These are phyloP conservation scores for Boletus mariae DNA, from an alignment of 1,284 basidiomycete genomes.

Conservation along the genomic window DNA sequence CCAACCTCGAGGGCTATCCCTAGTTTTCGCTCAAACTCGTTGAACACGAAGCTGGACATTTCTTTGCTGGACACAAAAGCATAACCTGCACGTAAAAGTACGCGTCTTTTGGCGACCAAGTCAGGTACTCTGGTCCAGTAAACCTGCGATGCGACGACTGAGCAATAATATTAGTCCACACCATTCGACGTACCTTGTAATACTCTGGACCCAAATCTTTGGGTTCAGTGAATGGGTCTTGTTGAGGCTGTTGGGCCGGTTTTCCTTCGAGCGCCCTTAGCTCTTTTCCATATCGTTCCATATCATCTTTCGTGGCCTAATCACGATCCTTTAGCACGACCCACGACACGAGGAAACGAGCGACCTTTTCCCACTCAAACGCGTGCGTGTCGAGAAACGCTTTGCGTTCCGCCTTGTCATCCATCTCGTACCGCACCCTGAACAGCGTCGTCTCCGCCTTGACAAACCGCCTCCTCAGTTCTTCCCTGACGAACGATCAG, in stretches of 20 bases:
- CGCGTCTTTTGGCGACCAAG: conserved; percentile 81
- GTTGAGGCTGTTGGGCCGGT: not conserved
- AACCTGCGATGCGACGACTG: conserved; percentile 36
- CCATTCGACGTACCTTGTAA: conserved; percentile 55
- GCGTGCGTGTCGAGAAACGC: conserved; percentile 72
- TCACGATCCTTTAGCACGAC: conserved; percentile 4
- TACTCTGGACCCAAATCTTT: conserved; percentile 37
- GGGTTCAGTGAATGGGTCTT: not conserved
- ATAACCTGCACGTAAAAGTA: conserved; percentile 79
- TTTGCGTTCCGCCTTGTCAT: conserved; percentile 60
- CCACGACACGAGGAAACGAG: conserved; percentile 17
- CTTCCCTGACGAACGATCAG: conserved; percentile 59
- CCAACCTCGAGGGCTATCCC: conserved; percentile 77
- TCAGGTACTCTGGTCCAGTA: conserved; percentile 93
- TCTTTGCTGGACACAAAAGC: conserved; percentile 87
- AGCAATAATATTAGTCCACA: not conserved
- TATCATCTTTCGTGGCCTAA: conserved; percentile 64
- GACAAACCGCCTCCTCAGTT: conserved; percentile 85
- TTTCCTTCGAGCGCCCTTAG: conserved; percentile 42
- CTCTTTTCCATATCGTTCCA: conserved; percentile 46
- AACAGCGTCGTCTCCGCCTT: conserved; percentile 89
- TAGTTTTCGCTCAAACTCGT: conserved; percentile 82
- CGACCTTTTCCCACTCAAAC: conserved; percentile 75
- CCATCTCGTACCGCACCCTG: conserved; percentile 76
- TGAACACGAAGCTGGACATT: conserved; percentile 84